Evolutionary conservation across 805 yeast species (phyloP), one percentile per base, ranked within the genome.

Genomic region (Sungouiella thailandica): DNA sequence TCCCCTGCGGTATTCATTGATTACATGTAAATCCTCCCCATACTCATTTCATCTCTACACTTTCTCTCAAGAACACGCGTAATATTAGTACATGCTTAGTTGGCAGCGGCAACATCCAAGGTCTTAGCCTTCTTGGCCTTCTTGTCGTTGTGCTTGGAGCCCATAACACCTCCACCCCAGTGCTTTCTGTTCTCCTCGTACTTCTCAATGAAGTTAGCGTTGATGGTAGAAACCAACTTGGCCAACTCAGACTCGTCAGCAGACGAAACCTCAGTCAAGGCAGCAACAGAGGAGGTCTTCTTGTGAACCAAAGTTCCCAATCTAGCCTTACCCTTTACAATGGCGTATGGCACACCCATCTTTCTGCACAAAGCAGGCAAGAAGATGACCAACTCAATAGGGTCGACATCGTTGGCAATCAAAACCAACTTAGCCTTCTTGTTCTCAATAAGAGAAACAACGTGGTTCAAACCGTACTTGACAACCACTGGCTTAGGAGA

Each of bases 91-190:
- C 19, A 35, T 27, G 26, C 27, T 24, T 31, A 35, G 20, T 29
- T 35, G 24, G 33, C 27, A 24, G 28, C 12, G 14, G 53, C 57
- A 39, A 58, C 70, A 28, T 55, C 65, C 54, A 72, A 52, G 55
- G 72, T 70, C 71, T 73, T 79, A 50, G 78, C 81, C 62, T 68
- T 80, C 81, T 84, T 86, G 57, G 78, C 89, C 49, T 68, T 64
- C 76, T 83, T 86, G 62, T 80, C 93, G 60, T 76, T 78, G 61
- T 97, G 87, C 78, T 90, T 93, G 57, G 83, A 74, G 70, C 97
- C 96, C 79, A 93, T 75, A 70, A 87, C 65, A 79, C 98, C 98
- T 79, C 98, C 98, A 79, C 97, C 97, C 98, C 98, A 90, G 83
- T 87, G 95, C 76, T 86, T 88, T 80, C 94, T 90, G 65, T 77